Conservation (phyloP, 352 stramenopile species). For the Phytophthora citricola region DNA sequence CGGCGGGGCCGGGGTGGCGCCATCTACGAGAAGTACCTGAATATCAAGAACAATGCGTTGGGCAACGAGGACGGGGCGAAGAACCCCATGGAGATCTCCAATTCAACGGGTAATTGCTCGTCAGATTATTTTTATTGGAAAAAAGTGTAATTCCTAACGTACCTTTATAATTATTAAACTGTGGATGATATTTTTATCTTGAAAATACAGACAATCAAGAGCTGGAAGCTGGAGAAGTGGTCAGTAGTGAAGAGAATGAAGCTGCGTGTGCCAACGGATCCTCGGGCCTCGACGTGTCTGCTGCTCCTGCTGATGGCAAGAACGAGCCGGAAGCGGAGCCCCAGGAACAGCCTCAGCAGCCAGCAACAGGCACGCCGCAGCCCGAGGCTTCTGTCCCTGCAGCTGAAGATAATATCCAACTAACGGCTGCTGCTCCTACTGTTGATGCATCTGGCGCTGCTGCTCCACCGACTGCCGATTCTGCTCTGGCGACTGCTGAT, state of each 20-base stretch:
- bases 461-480: conserved; percentile 1
- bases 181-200: too few relatives aligned
- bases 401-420: conserved; percentile 36
- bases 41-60: conserved; percentile 50
- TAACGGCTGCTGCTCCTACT: conserved; percentile 33
- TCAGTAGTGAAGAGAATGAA: conserved; percentile 52
- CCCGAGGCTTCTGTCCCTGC: conserved; percentile 22
- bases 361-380: conserved; percentile 23
- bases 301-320: conserved; percentile 25
- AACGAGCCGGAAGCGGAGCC: conserved; percentile 27
- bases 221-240: conserved; percentile 66
- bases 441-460: conserved; percentile 6
- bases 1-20: conserved; percentile 24
- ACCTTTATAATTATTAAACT: conserved; percentile 1
- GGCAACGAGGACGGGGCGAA: conserved; percentile 8
- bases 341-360: conserved; percentile 21
- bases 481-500: conserved; percentile 10
- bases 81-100: conserved; percentile 50
- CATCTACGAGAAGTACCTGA: conserved; percentile 63
- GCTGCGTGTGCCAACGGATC: conserved; percentile 32
- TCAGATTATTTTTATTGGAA: background rate
- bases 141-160: conserved; percentile 2
- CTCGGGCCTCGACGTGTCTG: conserved; percentile 30
- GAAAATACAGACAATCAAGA: conserved; percentile 50
- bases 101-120: conserved; percentile 51